Percentiles rank a stretch among this genome's conserved stretches.
These are phyloP conservation scores for Viola odorata DNA, from an alignment of 345 rosid genomes.

Conservation along the genomic window DNA sequence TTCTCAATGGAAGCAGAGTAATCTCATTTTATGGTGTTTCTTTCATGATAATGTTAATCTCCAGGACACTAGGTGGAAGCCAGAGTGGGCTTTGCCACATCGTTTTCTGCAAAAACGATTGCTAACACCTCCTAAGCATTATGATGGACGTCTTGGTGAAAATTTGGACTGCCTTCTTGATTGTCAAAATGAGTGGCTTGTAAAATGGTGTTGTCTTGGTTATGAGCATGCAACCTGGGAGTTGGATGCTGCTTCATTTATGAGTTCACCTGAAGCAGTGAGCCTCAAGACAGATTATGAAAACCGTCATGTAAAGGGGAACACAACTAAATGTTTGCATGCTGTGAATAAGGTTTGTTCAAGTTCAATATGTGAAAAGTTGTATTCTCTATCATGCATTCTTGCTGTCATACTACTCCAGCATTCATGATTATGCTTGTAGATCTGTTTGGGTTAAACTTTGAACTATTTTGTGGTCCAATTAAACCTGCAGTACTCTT, in stretches of 20 bases:
- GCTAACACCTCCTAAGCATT: conserved; percentile 17
- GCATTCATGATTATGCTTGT: not conserved
- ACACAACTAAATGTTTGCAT: conserved; percentile 8
- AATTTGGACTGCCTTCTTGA: conserved; percentile 4
- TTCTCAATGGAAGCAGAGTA: not conserved
- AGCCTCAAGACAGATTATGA: conserved; percentile 39
- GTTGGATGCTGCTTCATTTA: conserved; percentile 37
- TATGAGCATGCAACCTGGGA: conserved; percentile 60
- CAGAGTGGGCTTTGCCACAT: conserved; percentile 42
- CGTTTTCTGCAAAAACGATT: conserved; percentile 37
- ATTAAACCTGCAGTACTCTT: too few species aligned
- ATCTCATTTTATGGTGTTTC: not conserved
- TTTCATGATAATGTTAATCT: conserved; percentile 1
- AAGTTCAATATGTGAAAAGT: not conserved
- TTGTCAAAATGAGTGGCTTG: conserved; percentile 50
- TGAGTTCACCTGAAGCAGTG: conserved; percentile 29
- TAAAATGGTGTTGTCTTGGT: conserved; percentile 55
- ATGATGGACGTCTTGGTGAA: conserved; percentile 3
- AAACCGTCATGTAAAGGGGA: conserved; percentile 27
- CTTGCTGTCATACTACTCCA: not conserved
- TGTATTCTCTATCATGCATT: not conserved
- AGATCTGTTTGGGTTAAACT: not conserved
- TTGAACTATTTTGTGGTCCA: not conserved
- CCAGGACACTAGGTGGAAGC: conserved; percentile 37
- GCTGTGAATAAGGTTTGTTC: conserved; percentile 26